These are phyloP conservation scores for Paracoccidioides brasiliensis DNA, from an alignment of 2,329 filamentous ascomycete genomes.

Conservation along the genomic window DNA sequence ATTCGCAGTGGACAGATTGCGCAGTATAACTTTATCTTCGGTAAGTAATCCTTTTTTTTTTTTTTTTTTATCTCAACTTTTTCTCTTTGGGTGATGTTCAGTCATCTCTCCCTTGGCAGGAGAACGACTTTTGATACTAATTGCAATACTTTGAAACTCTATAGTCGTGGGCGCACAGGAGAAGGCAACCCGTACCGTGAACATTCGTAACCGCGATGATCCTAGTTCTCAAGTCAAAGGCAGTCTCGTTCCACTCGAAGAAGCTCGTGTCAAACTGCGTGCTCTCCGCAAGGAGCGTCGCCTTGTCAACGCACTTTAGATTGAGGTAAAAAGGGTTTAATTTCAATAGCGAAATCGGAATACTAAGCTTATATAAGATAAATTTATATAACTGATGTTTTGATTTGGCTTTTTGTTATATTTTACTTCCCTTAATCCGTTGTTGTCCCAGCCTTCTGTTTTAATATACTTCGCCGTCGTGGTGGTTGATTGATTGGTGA, in stretches of 20 bases:
- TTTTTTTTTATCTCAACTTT: neutral
- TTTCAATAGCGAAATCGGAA: neutral
- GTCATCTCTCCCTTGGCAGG: neutral
- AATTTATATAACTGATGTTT: too few relatives aligned
- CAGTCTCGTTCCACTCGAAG: conserved; percentile 47
- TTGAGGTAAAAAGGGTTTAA: neutral
- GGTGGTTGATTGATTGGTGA: too few relatives aligned
- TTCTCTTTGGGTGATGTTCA: neutral
- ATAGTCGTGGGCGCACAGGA: conserved; percentile 51
- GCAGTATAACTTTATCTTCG: conserved; percentile 41
- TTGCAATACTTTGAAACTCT: neutral
- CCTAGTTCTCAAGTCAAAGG: conserved; percentile 49
- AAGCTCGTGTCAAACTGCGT: conserved; percentile 42
- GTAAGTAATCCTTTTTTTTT: conserved; percentile 18
- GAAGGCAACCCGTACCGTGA: conserved; percentile 45
- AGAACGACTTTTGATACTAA: conserved; percentile 10
- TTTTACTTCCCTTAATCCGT: too few relatives aligned
- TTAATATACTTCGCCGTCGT: too few relatives aligned
- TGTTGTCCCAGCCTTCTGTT: too few relatives aligned
- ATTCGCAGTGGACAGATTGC: conserved; percentile 36
- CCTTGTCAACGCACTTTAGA: conserved; percentile 29
- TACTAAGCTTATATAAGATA: neutral
- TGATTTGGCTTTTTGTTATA: too few relatives aligned
- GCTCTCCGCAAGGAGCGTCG: conserved; percentile 34
- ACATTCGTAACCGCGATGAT: conserved; percentile 53